These are phyloP conservation scores for Cercophora scortea DNA, from an alignment of 495 filamentous ascomycete genomes.

Conservation along the genomic window DNA sequence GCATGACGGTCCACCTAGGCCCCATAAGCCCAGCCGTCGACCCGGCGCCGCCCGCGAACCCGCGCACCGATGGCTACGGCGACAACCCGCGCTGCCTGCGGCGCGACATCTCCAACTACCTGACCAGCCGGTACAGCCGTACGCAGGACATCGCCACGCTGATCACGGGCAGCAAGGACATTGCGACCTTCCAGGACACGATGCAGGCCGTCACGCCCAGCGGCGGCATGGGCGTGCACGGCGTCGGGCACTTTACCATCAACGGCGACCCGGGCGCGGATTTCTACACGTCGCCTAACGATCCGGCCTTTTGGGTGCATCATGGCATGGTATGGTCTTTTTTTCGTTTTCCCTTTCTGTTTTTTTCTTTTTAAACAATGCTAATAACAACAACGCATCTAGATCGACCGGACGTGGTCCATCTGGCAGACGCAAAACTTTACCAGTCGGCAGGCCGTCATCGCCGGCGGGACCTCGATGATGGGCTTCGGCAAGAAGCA, in stretches of 20 bases:
- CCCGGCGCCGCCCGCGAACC: conserved; percentile 28
- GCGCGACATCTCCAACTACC: conserved; percentile 52
- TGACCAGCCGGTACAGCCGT: conserved; percentile 37
- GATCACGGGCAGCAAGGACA: conserved; percentile 33
- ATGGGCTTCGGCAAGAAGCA: conserved; percentile 23
- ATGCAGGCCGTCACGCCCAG: conserved; percentile 25
- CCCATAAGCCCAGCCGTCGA: conserved; percentile 31
- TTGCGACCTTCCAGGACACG: conserved; percentile 36
- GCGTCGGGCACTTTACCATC: conserved; percentile 35
- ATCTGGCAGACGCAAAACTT: conserved; percentile 54
- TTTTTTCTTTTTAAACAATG: too few species aligned
- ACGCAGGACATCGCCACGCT: conserved; percentile 41
- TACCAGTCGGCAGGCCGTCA: conserved; percentile 20
- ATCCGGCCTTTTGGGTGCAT: conserved; percentile 62
- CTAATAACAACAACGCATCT: too few species aligned
- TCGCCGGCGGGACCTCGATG: conserved; percentile 33
- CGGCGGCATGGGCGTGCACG: conserved; percentile 31
- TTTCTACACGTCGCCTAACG: conserved; percentile 53
- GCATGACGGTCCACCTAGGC: conserved; percentile 45
- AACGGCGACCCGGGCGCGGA: conserved; percentile 33
- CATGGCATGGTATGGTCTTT: conserved; percentile 44
- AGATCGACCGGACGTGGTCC: conserved; percentile 57
- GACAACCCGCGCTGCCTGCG: conserved; percentile 57
- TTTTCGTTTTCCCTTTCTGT: too few species aligned
- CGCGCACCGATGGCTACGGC: conserved; percentile 28